A percentile compares a stretch with the other conserved stretches of the same genome.
phyloP scores from a whole-genome alignment of 2,329 filamentous ascomycete genomes.

The Fusarium torreyae region DNA sequence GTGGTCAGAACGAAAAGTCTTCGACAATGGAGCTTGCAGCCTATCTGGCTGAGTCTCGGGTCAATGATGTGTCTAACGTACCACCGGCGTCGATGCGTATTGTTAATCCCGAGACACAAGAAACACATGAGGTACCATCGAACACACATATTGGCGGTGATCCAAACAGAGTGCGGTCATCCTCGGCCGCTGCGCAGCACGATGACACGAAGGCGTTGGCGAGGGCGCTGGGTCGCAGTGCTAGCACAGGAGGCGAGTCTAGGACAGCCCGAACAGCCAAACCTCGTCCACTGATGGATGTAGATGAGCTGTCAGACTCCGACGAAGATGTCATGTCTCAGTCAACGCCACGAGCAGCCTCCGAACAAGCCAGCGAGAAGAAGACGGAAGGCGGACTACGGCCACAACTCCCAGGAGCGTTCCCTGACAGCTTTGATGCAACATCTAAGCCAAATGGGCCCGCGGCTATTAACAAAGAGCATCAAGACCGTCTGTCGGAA shows the following conservation, averaged over 20 bases:
- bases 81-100: slow-evolving; percentile 71
- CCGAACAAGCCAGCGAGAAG: slow-evolving; percentile 36
- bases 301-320: slow-evolving; percentile 79
- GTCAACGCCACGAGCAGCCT: slow-evolving; percentile 36
- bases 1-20: slow-evolving; percentile 51
- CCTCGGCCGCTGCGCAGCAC: slow-evolving; percentile 54
- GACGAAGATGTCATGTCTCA: slow-evolving; percentile 59
- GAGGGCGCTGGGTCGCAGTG: slow-evolving; percentile 46
- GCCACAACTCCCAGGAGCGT: slow-evolving; percentile 58
- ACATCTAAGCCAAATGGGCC: slow-evolving; percentile 54
- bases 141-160: slow-evolving; percentile 51
- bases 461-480: slow-evolving; percentile 49
- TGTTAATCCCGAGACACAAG: slow-evolving; percentile 68
- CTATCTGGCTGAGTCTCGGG: slow-evolving; percentile 61
- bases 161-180: slow-evolving; percentile 51
- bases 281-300: slow-evolving; percentile 73
- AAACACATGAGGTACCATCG: slow-evolving; percentile 57
- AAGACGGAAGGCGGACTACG: slow-evolving; percentile 47
- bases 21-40: slow-evolving; percentile 60
- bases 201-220: slow-evolving; percentile 56
- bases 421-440: slow-evolving; percentile 59
- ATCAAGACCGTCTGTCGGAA: slow-evolving; percentile 70
- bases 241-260: slow-evolving; percentile 59
- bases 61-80: slow-evolving; percentile 69
- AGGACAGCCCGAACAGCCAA: slow-evolving; percentile 65